phyloP scores from a whole-genome alignment of 225 moss, liverwort and hornwort species.

The Pseudoscleropodium purum region DNA sequence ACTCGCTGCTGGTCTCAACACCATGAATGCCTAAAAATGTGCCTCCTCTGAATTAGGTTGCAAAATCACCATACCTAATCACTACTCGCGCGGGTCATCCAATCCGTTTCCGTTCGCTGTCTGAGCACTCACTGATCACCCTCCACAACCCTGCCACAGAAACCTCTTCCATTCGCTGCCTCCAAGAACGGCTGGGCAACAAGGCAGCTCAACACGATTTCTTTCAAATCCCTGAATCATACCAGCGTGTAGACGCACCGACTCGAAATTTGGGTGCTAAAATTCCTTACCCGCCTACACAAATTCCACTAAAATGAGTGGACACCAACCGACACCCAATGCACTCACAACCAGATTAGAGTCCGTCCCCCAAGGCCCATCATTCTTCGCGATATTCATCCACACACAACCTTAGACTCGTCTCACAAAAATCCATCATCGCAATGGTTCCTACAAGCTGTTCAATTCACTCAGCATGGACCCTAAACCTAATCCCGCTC shows the following conservation, averaged over 20 bases:
- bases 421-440: background rate
- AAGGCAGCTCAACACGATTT: background rate
- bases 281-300: background rate
- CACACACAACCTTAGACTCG: background rate
- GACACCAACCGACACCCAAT: background rate
- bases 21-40: background rate
- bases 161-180: background rate
- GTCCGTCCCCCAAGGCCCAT: background rate
- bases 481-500: background rate
- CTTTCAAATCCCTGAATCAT: background rate
- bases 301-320: background rate
- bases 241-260: background rate
- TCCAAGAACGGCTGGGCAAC: background rate
- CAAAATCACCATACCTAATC: conserved; percentile 5
- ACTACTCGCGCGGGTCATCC: background rate
- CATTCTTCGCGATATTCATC: background rate
- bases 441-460: background rate
- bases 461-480: background rate
- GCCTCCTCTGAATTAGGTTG: background rate
- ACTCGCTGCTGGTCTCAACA: background rate
- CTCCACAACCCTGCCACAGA: conserved; percentile 5
- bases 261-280: background rate
- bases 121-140: background rate
- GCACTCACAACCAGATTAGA: background rate
- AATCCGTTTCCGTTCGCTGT: background rate